Evolutionary conservation across 495 filamentous ascomycete genomes (phyloP), one percentile per base, ranked within the genome.

Genomic region (Mytilinidion resinicola): DNA sequence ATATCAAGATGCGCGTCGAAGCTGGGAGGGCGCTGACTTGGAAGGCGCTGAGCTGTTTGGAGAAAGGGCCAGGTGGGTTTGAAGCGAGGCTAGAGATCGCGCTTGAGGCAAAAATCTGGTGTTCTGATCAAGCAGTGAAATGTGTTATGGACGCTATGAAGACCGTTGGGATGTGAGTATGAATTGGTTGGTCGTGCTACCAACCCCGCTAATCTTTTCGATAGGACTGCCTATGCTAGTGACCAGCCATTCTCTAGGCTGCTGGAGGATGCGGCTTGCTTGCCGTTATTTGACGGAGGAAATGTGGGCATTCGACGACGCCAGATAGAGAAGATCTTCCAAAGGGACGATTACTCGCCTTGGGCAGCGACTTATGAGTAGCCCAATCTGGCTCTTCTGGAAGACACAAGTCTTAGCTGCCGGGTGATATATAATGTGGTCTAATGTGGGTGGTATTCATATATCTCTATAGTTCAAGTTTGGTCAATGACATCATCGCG

Each of bases 271-370:
- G 80, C 77, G 0, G 70, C 76, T 59, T 75, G 72, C 21, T 53
- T 83, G 53, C 78, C 79, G 0, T 75, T 81, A 15, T 80, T 81
- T 53, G 78, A 80, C 58, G 78, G 80, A 2, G 79, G 80, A 3
- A 83, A 83, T 67, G 73, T 82, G 14, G 80, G 80, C 0, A 72
- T 82, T 9, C 62, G 79, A 50, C 72, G 79, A 44, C 67, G 79
- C 15, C 75, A 80, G 55, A 55, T 82, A 53, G 74, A 82, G 55
- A 69, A 73, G 36, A 61, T 82, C 9, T 75, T 83, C 65, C 59
- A 73, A 39, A 64, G 63, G 11, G 67, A 75, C 6, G 73, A 67
- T 19, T 82, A 82, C 65, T 70, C 78, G 57, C 69, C 79, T 15
- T 72, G 68, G 69, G 68, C 59, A 0, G 60, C 66, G 9, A 66